Conservation (phyloP, 2,329 filamentous ascomycete genomes). For the Fusarium coicis region DNA sequence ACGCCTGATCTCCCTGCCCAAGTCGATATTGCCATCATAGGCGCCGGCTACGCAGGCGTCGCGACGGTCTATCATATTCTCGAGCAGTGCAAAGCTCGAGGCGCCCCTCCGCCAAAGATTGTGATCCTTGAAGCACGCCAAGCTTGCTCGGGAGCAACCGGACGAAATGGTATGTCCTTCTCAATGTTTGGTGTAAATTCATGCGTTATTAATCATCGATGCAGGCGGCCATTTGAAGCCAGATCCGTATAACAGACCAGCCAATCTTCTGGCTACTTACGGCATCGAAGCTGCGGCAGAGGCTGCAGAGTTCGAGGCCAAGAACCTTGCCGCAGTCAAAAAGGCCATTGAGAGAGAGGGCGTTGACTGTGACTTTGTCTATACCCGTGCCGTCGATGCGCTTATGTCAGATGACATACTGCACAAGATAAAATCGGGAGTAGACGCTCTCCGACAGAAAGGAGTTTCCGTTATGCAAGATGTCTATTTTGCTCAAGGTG, state of each 20-base stretch:
- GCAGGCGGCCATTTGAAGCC: background rate
- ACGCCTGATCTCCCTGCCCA: background rate
- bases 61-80: background rate
- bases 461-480: background rate
- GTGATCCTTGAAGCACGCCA: constrained; percentile 6
- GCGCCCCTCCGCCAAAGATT: background rate
- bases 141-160: background rate
- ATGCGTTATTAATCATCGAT: fast-evolving
- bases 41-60: background rate
- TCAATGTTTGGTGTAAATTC: fast-evolving
- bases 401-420: background rate
- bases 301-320: background rate
- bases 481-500: background rate
- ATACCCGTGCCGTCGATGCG: background rate
- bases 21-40: background rate
- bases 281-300: background rate
- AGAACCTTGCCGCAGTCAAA: background rate
- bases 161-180: background rate
- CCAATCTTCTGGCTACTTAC: background rate
- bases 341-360: background rate
- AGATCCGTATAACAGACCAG: background rate
- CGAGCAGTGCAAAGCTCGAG: background rate
- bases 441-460: background rate
- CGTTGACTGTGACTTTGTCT: constrained; percentile 1
- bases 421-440: background rate